Conservation (phyloP, 768 basidiomycete genomes). For the Myochromella boudieri region DNA sequence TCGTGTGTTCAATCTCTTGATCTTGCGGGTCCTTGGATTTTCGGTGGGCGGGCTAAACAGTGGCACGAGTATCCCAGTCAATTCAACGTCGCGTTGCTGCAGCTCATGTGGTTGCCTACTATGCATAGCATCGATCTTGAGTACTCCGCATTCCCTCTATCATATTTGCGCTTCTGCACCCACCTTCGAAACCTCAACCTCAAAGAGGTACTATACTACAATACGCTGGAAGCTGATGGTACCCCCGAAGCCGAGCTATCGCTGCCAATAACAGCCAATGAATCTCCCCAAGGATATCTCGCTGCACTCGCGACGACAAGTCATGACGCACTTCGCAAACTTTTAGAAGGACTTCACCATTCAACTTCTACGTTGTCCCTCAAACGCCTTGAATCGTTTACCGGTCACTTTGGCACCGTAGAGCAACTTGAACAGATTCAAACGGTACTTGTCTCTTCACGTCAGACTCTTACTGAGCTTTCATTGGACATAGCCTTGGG, state of each 20-base stretch:
- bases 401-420: background rate
- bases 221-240: background rate
- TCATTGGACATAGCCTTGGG: background rate
- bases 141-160: background rate
- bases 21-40: too few species aligned
- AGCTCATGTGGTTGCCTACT: background rate
- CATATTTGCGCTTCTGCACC: background rate
- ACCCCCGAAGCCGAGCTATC: background rate
- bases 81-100: background rate
- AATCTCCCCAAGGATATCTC: background rate
- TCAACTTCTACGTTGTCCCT: background rate
- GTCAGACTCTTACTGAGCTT: background rate
- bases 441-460: background rate
- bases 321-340: background rate
- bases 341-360: background rate
- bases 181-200: background rate
- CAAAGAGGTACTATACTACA: background rate
- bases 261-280: background rate
- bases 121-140: background rate
- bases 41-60: background rate
- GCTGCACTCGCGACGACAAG: background rate
- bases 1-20: background rate
- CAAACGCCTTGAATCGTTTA: background rate
- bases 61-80: background rate
- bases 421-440: background rate